Evolutionary conservation across 805 yeast genomes (phyloP).

Genomic region (Tetrapisispora taiwanensis): DNA sequence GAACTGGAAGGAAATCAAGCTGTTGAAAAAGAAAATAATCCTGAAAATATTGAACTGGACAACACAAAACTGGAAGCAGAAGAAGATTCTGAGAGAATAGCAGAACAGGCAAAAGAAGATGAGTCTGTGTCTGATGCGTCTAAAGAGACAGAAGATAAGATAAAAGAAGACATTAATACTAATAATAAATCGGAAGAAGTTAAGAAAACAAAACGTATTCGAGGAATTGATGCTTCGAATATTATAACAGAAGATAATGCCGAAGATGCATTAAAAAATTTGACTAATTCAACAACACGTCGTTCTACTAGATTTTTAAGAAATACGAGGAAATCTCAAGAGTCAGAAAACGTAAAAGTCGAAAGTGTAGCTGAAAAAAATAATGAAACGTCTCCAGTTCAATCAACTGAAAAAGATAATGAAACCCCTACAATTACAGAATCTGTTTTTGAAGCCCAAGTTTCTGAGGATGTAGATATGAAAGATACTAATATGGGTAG

Average conservation of each 20-base stretch:
- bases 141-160: background rate
- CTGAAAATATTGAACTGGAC: no score
- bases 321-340: background rate
- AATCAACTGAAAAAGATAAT: no score
- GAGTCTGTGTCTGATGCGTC: background rate
- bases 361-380: conserved; percentile 5
- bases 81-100: no score
- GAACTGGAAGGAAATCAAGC: background rate
- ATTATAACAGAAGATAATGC: conserved; percentile 78
- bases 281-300: conserved; percentile 35
- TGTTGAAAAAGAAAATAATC: conserved; percentile 3
- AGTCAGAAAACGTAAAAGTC: background rate
- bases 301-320: conserved; percentile 2
- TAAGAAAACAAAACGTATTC: conserved; percentile 25
- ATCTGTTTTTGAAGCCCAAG: no score
- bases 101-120: no score
- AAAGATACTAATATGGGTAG: no score
- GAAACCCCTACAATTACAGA: no score
- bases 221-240: conserved; percentile 72
- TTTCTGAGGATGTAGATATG: no score
- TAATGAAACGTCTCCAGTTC: conserved; percentile 5
- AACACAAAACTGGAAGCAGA: no score
- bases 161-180: background rate
- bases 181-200: background rate
- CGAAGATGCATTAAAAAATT: conserved; percentile 71